Evolutionary conservation across 23 red algal genomes (phyloP), one percentile per base, ranked within the genome.

Genomic region (Chondrus crispus): DNA sequence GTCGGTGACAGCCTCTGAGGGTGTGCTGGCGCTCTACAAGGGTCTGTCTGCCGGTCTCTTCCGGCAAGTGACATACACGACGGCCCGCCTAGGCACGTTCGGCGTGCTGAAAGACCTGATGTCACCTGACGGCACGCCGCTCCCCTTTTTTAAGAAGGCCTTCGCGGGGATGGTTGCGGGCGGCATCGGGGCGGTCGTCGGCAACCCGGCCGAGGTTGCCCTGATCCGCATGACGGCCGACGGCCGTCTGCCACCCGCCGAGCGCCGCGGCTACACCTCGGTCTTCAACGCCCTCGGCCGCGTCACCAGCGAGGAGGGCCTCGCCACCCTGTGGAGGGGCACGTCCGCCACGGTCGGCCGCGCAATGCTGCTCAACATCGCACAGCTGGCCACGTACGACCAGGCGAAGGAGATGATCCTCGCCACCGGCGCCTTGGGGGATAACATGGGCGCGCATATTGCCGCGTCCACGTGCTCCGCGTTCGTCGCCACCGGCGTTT

Each of bases 151-250:
- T 45, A 64, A 90, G 46, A 98, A 98, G 66, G 91, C 89, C 39
- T 93, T 88, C 19, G 96, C 96, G 28, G 96, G 92, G 2, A 84
- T 95, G 85, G 81, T 85, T 26, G 96, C 96, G 13, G 96, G 96
- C 53, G 92, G 81, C 16, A 73, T 91, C 62, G 96, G 96, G 13
- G 96, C 96, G 19, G 87, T 95, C 10, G 96, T 98, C 6, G 96
- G 96, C 37, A 98, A 75, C 12, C 96, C 96, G 29, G 96, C 96
- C 29, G 96, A 98, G 44, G 96, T 98, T 36, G 88, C 96, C 44
- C 74, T 99, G 50, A 75, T 99, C 26, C 89, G 97, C 46, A 99
- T 99, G 97, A 96, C 90, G 49, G 93, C 92, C n/a, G 97, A 99
- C 80, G 95, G 93, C 35, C 82, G 93, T 16, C 83, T 99, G 57